Evolutionary conservation across 2,329 filamentous ascomycete genomes (phyloP).

Genomic region (Simplicillium sp.): DNA sequence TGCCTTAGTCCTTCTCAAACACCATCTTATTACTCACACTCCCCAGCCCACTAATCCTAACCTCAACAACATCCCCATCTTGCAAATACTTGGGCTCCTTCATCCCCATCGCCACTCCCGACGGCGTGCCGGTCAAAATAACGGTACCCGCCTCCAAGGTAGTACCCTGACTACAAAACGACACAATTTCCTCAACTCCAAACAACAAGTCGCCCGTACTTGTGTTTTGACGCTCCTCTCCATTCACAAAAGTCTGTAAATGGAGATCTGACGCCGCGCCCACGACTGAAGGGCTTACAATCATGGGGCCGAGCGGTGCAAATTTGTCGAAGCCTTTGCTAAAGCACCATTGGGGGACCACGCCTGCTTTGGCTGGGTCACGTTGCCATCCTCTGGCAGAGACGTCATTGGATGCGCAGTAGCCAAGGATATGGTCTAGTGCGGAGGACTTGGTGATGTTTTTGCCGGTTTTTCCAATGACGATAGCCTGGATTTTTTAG

Average conservation of each 20-base stretch:
- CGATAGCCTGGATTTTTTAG: conserved; percentile 21
- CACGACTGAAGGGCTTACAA: conserved; percentile 20
- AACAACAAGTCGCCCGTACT: conserved; percentile 41
- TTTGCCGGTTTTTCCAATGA: conserved; percentile 44
- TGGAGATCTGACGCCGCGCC: conserved; percentile 17
- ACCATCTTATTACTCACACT: conserved; percentile 27
- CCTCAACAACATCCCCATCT: conserved; percentile 30
- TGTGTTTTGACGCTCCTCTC: conserved; percentile 36
- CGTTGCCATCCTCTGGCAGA: conserved; percentile 43
- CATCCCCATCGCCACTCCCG: conserved; percentile 37
- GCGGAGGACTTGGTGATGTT: conserved; percentile 35
- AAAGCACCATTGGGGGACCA: conserved; percentile 42
- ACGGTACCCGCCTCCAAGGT: conserved; percentile 41
- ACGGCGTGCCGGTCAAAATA: conserved; percentile 37
- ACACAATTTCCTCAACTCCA: conserved; percentile 33
- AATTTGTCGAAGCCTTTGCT: conserved; percentile 47
- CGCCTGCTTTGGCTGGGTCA: conserved; percentile 32
- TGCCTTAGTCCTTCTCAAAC: conserved; percentile 15
- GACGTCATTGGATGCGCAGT: conserved; percentile 39
- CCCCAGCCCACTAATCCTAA: conserved; percentile 23
- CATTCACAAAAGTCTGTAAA: conserved; percentile 35
- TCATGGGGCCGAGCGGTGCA: conserved; percentile 42
- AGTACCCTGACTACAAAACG: conserved; percentile 35
- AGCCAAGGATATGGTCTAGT: conserved; percentile 37
- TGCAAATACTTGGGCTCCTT: conserved; percentile 31